phyloP scores from a whole-genome alignment of 2,329 filamentous ascomycete genomes.

The Fusarium sterilihyphosum region DNA sequence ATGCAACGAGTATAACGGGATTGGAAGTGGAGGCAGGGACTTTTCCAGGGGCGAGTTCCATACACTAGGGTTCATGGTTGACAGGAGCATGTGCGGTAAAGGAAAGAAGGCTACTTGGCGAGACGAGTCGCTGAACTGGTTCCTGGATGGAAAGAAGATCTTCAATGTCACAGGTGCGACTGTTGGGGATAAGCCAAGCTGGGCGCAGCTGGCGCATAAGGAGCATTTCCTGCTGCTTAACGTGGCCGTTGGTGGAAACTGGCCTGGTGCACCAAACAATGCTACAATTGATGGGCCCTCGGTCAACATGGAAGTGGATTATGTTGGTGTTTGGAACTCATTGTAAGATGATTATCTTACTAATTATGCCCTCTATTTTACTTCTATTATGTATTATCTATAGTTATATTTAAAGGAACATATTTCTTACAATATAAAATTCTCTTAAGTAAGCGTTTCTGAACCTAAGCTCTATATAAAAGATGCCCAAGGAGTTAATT shows the following conservation, averaged over 20 bases:
- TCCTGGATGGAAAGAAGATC: not conserved
- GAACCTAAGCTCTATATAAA: too few species aligned
- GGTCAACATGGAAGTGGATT: not conserved
- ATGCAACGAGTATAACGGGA: not conserved
- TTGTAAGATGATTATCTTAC: not conserved
- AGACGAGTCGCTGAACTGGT: not conserved
- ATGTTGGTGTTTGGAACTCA: not conserved
- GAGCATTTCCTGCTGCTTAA: not conserved
- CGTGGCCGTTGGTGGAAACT: not conserved
- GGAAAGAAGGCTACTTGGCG: not conserved
- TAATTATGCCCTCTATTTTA: not conserved
- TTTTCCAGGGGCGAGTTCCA: not conserved
- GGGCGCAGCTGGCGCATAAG: not conserved
- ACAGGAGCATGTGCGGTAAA: not conserved
- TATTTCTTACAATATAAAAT: not conserved
- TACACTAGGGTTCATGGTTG: not conserved
- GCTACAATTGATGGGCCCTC: not conserved
- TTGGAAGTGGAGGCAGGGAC: not conserved
- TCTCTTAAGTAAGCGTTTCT: not conserved
- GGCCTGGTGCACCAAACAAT: not conserved
- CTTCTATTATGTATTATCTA: not conserved
- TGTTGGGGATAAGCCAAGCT: not conserved
- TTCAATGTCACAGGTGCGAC: not conserved
- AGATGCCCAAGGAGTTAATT: not conserved
- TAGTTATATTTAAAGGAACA: not conserved